A percentile compares a stretch with the other conserved stretches of the same genome.
These are phyloP conservation scores for Pythium plurisporium DNA, from an alignment of 352 stramenopile genomes.

Conservation along the genomic window DNA sequence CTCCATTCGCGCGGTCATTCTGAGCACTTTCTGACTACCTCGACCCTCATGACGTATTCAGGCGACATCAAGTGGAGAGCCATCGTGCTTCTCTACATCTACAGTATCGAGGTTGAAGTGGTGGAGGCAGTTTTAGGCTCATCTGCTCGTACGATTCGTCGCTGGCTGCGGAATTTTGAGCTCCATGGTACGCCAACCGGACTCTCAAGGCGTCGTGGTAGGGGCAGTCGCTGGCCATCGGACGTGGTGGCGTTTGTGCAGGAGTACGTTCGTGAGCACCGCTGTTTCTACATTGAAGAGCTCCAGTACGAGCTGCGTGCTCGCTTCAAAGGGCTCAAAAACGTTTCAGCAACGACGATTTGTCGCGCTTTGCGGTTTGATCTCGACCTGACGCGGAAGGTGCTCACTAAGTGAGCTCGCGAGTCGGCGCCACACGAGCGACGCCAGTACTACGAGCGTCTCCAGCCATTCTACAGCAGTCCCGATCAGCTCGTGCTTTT, in stretches of 20 bases:
- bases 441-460: background rate
- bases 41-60: background rate
- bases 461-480: conserved; percentile 15
- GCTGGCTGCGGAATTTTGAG: background rate
- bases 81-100: background rate
- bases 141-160: background rate
- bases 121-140: background rate
- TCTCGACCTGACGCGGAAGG: conserved; percentile 13
- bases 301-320: background rate
- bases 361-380: conserved; percentile 19
- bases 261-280: background rate
- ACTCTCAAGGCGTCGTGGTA: too few species aligned
- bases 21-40: too few species aligned
- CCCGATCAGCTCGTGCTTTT: conserved; percentile 18
- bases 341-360: conserved; percentile 14
- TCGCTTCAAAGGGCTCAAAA: background rate
- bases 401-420: conserved; percentile 12
- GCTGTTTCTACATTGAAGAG: conserved; percentile 27
- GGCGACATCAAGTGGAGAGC: background rate
- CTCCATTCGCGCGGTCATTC: too few species aligned
- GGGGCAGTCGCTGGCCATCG: background rate
- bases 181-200: background rate
- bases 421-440: conserved; percentile 5
- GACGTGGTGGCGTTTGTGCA: conserved; percentile 7
- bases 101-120: background rate